A percentile compares a stretch with the other conserved stretches of the same genome.
Evolutionary conservation across 257 asterid species (phyloP).

Genomic region (Nicotiana tomentosiformis): DNA sequence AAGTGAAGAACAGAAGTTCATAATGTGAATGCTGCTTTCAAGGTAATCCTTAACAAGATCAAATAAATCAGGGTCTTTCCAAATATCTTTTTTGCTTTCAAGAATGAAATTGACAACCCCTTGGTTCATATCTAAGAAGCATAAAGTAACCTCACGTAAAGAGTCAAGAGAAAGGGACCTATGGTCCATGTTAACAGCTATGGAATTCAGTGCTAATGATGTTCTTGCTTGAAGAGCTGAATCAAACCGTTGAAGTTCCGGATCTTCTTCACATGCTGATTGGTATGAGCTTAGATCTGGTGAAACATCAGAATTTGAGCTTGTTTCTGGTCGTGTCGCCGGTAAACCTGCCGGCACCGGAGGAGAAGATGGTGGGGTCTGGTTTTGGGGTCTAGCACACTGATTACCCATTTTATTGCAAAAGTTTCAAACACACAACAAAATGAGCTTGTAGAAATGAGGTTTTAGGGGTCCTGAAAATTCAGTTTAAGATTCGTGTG

Average conservation of each 20-base stretch:
- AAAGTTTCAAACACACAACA: neutral
- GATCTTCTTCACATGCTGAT: slow-evolving; percentile 81
- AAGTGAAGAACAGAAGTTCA: slow-evolving; percentile 74
- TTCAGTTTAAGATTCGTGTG: neutral
- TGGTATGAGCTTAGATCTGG: slow-evolving; percentile 67
- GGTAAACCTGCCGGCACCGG: slow-evolving; percentile 3
- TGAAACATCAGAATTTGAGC: slow-evolving; percentile 10
- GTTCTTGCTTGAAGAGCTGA: slow-evolving; percentile 56
- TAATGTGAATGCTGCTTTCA: slow-evolving; percentile 58
- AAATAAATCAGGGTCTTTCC: slow-evolving; percentile 58
- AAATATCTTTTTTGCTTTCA: slow-evolving; percentile 50
- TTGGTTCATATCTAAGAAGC: slow-evolving; percentile 69
- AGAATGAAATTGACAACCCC: slow-evolving; percentile 66
- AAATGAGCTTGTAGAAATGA: neutral
- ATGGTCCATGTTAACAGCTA: slow-evolving; percentile 57
- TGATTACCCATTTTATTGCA: slow-evolving; percentile 49
- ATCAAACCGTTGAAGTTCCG: slow-evolving; percentile 63
- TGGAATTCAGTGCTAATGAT: slow-evolving; percentile 70
- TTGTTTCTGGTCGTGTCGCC: slow-evolving; percentile 14
- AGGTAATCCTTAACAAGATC: slow-evolving; percentile 86
- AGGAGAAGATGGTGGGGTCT: slow-evolving; percentile 15
- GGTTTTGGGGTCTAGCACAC: slow-evolving; percentile 32
- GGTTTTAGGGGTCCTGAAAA: neutral
- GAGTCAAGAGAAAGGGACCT: slow-evolving; percentile 78
- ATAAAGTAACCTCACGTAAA: slow-evolving; percentile 62